phyloP scores from a whole-genome alignment of 306 rosid genomes.

The Lathyrus aphaca region DNA sequence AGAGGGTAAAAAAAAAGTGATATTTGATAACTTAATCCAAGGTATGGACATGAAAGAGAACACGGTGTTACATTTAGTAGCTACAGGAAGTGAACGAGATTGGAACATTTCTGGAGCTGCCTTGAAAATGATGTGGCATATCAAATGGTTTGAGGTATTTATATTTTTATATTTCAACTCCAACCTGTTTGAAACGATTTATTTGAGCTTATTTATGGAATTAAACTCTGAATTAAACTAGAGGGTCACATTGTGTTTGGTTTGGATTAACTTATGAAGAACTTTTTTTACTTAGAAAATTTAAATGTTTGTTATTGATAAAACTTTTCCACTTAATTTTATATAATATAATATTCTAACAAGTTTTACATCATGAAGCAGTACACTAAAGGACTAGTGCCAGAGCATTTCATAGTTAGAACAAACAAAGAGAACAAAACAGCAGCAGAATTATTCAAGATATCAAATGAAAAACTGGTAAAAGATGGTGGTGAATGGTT shows the following conservation, averaged over 20 bases:
- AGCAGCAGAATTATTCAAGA: conserved; percentile 30
- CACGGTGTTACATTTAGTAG: conserved; percentile 36
- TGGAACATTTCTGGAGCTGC: conserved; percentile 45
- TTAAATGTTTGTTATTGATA: too few species aligned
- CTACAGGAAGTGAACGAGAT: background rate
- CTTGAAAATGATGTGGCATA: conserved; percentile 45
- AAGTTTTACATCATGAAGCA: conserved; percentile 3
- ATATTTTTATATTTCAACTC: too few species aligned
- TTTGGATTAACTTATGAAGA: too few species aligned
- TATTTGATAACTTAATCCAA: background rate
- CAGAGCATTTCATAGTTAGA: conserved; percentile 27
- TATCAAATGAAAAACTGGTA: background rate
- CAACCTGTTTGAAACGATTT: too few species aligned
- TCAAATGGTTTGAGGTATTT: conserved; percentile 47
- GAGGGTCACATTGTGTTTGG: too few species aligned
- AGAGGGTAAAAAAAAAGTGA: background rate
- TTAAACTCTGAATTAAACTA: too few species aligned
- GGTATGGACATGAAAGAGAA: background rate
- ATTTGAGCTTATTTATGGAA: too few species aligned
- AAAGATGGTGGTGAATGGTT: conserved; percentile 37
- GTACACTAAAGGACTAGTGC: conserved; percentile 25
- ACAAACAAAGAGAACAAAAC: background rate
- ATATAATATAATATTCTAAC: background rate
- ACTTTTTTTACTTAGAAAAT: too few species aligned
- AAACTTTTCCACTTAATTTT: too few species aligned